Conservation (phyloP, 1,284 basidiomycete species). For the Cryptococcus amylolentus region DNA sequence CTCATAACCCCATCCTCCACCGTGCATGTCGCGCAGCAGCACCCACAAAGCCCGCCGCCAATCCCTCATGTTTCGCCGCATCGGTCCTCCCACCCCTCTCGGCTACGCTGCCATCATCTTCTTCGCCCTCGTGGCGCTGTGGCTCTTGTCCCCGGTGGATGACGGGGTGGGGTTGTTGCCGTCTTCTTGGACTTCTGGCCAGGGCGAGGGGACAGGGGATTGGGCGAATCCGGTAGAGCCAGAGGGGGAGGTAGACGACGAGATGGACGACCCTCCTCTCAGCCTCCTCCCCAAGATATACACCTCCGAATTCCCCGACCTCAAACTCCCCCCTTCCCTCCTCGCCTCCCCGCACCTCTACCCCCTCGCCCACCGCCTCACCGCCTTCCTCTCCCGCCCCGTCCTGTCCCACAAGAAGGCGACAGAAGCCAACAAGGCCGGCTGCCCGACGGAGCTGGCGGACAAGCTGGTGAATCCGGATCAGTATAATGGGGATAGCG, state of each 20-base stretch:
- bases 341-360: slow-evolving; percentile 7
- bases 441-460: slow-evolving; percentile 34
- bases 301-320: slow-evolving; percentile 12
- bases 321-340: slow-evolving; percentile 17
- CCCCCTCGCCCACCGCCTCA: slow-evolving; percentile 21
- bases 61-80: neutral
- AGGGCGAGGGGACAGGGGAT: neutral
- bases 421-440: slow-evolving; percentile 15
- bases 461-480: slow-evolving; percentile 48
- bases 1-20: too few species aligned
- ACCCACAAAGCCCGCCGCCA: neutral
- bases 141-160: neutral
- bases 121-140: neutral
- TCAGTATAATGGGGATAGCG: slow-evolving; percentile 42
- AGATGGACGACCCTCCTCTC: slow-evolving; percentile 8
- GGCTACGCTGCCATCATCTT: slow-evolving; percentile 5
- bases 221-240: neutral
- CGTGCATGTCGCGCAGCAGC: too few species aligned
- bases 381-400: slow-evolving; percentile 37
- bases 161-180: neutral
- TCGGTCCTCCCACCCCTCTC: slow-evolving; percentile 10
- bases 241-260: slow-evolving; percentile 1
- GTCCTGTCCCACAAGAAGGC: slow-evolving; percentile 22
- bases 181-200: slow-evolving; percentile 1
- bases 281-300: slow-evolving; percentile 17